Evolutionary conservation across 2,329 filamentous ascomycete genomes (phyloP), one percentile per base, ranked within the genome.

Genomic region (Alternaria triticimaculans): DNA sequence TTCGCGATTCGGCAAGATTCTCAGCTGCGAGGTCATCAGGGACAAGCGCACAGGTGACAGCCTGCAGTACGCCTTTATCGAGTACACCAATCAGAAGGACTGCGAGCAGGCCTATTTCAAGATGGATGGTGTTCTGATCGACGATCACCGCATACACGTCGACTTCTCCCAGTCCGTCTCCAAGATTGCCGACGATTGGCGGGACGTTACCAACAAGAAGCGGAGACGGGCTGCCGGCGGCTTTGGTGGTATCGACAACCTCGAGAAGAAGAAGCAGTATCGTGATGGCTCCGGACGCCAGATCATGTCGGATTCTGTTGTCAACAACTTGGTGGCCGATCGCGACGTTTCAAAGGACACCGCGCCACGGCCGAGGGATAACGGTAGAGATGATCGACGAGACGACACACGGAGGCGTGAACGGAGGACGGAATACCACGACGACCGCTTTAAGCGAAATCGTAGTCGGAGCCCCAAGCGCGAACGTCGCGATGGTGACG

Each of bases 51-150:
- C 95, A 0, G 94, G 94, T 5, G 96, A 99, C 81, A 97, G 93
- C 75, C 82, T 99, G 53, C 96, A 99, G 79, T 99, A 99, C 77
- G 94, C 96, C 1, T 99, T 99, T 72, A 96, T 99, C 75, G 96
- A 99, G 78, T 99, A 95, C 74, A 92, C 95, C 62, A 92, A 96
- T 59, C 96, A 97, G 81, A 88, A 91, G 70, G 92, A 95, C 57
- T 98, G 96, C 79, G 96, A 99, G 81, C 89, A 92, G 56, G 96
- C 96, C 3, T 99, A 97, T 76, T 96, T 96, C 84, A 99, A 99
- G 82, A 99, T 99, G 96, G 94, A 99, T 79, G 93, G 91, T 3
- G 95, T 98, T 2, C 83, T 99, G 59, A 98, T 99, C 69, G 96
- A 99, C 75, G 96, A 99, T 73, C 92, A 97, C 69, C 90, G 96